These are phyloP conservation scores for Aspergillus sclerotioniger DNA, from an alignment of 495 filamentous ascomycete genomes.

Conservation along the genomic window DNA sequence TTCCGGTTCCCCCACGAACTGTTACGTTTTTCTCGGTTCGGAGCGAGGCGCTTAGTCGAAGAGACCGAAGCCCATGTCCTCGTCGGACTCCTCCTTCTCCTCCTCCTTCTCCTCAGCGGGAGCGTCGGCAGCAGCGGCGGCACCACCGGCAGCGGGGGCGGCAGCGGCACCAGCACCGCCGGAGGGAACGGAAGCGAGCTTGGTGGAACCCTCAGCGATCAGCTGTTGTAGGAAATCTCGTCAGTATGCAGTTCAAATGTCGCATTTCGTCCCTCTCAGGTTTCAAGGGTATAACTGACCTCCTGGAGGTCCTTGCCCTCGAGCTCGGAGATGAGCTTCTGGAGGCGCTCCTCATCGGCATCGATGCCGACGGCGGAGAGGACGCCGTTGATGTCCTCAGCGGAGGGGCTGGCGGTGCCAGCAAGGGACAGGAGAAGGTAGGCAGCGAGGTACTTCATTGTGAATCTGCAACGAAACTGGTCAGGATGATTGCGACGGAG, in stretches of 20 bases:
- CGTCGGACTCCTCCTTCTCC: constrained; percentile 92
- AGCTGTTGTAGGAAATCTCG: constrained; percentile 55
- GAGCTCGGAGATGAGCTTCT: constrained; percentile 84
- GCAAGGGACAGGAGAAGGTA: constrained; percentile 95
- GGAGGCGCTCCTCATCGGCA: constrained; percentile 82
- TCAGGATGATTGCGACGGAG: constrained; percentile 11
- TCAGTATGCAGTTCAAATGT: constrained; percentile 10
- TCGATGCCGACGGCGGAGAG: constrained; percentile 95
- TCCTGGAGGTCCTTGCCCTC: constrained; percentile 96
- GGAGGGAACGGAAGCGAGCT: constrained; percentile 97
- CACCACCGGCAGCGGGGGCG: constrained; percentile 60
- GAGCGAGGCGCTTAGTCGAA: constrained; percentile 70
- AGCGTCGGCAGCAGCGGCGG: constrained; percentile 65
- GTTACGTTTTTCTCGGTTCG: constrained; percentile 28
- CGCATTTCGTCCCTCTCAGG: background rate
- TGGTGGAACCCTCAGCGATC: constrained; percentile 83
- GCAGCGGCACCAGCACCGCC: constrained; percentile 76
- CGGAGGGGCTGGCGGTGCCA: constrained; percentile 88
- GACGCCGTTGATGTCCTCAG: constrained; percentile 83
- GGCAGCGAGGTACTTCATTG: constrained; percentile 99
- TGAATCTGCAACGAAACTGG: constrained; percentile 42
- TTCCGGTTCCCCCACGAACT: constrained; percentile 34
- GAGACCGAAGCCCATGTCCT: constrained; percentile 99
- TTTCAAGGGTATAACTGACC: constrained; percentile 51
- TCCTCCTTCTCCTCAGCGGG: constrained; percentile 69